phyloP scores from a whole-genome alignment of 768 basidiomycete species.

The Boletus rubropictus region DNA sequence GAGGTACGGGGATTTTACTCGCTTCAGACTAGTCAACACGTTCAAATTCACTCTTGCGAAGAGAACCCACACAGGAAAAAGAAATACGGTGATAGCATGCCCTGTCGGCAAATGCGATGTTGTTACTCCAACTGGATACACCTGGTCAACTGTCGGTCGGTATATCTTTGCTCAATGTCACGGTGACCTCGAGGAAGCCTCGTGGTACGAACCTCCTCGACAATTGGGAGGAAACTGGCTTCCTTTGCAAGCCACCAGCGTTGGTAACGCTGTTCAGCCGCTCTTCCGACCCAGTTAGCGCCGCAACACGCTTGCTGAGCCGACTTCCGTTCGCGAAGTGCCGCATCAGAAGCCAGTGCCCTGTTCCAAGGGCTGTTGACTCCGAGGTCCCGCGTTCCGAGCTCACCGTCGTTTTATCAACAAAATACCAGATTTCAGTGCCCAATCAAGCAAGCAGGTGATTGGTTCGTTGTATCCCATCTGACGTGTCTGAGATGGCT shows the following conservation, averaged over 20 bases:
- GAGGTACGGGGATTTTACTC: conserved; percentile 6
- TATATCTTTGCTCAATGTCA: conserved; percentile 5
- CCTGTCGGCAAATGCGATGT: conserved; percentile 12
- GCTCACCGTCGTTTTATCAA: not conserved
- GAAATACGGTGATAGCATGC: conserved; percentile 18
- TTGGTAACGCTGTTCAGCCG: not conserved
- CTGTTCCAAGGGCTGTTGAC: not conserved
- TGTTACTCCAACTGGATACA: conserved; percentile 3
- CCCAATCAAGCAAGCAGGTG: not conserved
- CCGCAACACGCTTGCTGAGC: conserved; percentile 5
- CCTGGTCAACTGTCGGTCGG: conserved; percentile 7
- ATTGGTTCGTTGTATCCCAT: not conserved
- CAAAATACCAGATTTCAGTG: not conserved
- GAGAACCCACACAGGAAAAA: conserved; percentile 6
- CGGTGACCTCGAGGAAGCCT: conserved; percentile 26
- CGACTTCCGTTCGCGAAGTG: not conserved
- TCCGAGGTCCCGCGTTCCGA: not conserved
- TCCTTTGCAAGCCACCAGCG: conserved; percentile 3
- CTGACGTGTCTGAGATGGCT: not conserved
- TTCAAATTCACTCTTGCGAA: conserved; percentile 1
- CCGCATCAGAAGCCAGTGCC: not conserved
- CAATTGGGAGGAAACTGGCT: conserved; percentile 12
- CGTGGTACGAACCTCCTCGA: conserved; percentile 15
- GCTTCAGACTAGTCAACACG: not conserved
- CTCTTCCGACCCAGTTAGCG: not conserved